Evolutionary conservation across 257 asterid species (phyloP), one percentile per base, ranked within the genome.

Genomic region (Apocynum venetum): DNA sequence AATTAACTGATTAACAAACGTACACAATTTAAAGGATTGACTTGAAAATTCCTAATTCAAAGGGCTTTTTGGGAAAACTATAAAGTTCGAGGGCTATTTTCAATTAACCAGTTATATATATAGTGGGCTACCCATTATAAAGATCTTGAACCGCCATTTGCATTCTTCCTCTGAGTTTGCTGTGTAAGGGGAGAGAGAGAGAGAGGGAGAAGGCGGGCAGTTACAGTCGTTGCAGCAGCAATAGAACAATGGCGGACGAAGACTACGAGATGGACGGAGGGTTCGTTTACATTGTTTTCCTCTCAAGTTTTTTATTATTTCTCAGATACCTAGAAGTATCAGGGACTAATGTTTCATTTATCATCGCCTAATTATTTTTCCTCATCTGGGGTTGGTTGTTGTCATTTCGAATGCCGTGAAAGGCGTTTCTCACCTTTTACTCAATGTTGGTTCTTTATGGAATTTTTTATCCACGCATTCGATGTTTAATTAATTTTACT

Each of bases 251-350:
- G 98, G 97, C 97, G 15, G 96, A 93, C 89, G 97, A 93, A n/a
- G 96, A 93, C 47, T 93, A 83, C 77, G 98, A 93, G 12, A 91
- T 93, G 93, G 98, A 91, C 80, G 94, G 90, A 83, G 92, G 84
- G 97, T 93, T 70, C 25, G 86, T 84, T 8, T 3, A 44, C 4
- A 0, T 11, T 61, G 6, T 69, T 40, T 52, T 40, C 8, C 25
- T 25, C 31, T 31, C 38, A 8, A 6, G 64, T 7, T 12, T 60
- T 67, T 17, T 76, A 63, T 14, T 76, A n/a, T 59, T 60, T 2
- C 4, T 70, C 8, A 9, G 72, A 43, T 17, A 2, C 36, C 8
- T 3, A 19, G 31, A 25, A 25, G 10, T 13, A 14, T 38, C 14
- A 43, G 10, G 4, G 20, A 10, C 41, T 19, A 17, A 19, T 43